These are phyloP conservation scores for Solanum pennellii DNA, from an alignment of 257 asterid species.

Conservation along the genomic window DNA sequence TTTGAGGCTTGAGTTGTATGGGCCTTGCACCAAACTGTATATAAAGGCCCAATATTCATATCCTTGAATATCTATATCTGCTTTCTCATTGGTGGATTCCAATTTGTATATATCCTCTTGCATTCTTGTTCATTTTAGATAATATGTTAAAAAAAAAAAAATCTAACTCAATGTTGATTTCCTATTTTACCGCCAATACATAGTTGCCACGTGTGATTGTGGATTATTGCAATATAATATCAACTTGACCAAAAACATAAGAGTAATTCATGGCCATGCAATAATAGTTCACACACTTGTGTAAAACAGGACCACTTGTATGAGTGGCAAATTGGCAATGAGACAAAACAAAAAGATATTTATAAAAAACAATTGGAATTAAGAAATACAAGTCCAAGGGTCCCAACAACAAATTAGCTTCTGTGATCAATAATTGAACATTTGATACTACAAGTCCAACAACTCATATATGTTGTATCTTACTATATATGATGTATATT, in stretches of 20 bases:
- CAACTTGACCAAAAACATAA: neutral
- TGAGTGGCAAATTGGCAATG: neutral
- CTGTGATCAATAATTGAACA: neutral
- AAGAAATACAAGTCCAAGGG: neutral
- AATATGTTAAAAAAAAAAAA: neutral
- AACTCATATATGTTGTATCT: neutral
- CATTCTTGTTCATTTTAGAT: neutral
- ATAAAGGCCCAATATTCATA: neutral
- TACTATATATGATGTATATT: neutral
- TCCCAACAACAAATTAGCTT: neutral
- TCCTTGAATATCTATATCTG: neutral
- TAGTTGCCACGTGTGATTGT: neutral
- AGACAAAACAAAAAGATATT: neutral
- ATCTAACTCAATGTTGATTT: neutral
- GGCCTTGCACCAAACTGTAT: neutral
- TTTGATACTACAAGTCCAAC: neutral
- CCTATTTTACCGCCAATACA: neutral
- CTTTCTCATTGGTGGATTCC: neutral
- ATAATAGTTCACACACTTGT: neutral
- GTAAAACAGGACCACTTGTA: neutral
- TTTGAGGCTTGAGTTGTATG: neutral
- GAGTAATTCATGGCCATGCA: neutral
- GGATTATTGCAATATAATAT: neutral
- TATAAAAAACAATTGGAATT: neutral
- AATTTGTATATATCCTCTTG: neutral